These are phyloP conservation scores for Eucalyptus victrix DNA, from an alignment of 345 rosid genomes.

Conservation along the genomic window DNA sequence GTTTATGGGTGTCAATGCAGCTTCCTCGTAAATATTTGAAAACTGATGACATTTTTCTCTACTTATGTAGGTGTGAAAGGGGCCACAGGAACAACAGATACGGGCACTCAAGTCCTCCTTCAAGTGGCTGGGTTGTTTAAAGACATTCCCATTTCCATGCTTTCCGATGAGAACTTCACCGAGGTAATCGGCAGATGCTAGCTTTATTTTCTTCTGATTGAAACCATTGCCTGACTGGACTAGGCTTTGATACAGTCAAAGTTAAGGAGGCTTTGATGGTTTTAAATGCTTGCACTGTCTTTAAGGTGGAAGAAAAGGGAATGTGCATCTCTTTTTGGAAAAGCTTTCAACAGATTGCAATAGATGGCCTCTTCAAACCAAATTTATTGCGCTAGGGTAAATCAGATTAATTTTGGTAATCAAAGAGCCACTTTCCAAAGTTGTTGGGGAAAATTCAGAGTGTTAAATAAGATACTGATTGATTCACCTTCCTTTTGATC, in stretches of 20 bases:
- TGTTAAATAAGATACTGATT: not conserved
- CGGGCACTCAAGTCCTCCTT: constrained; percentile 26
- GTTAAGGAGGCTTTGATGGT: not conserved
- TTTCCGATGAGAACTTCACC: constrained; percentile 72
- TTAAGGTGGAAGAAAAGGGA: not conserved
- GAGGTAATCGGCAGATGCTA: constrained; percentile 28
- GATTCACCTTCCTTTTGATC: not conserved
- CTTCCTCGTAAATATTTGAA: not conserved
- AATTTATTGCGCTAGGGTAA: not conserved
- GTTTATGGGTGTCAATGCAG: not conserved
- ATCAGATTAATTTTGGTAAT: not conserved
- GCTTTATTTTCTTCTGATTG: not conserved
- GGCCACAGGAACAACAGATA: constrained; percentile 22
- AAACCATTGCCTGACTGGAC: not conserved
- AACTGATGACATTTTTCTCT: not conserved
- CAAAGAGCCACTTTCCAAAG: not conserved
- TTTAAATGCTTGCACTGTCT: not conserved
- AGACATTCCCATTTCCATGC: constrained; percentile 44
- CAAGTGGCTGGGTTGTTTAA: constrained; percentile 49
- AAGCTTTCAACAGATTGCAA: not conserved
- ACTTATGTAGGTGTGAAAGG: constrained; percentile 41
- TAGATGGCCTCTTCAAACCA: not conserved
- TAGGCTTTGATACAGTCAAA: not conserved
- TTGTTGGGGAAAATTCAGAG: not conserved
- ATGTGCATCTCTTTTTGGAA: not conserved